phyloP scores from a whole-genome alignment of 140 eudicot species.

The Bidens hawaiensis region DNA sequence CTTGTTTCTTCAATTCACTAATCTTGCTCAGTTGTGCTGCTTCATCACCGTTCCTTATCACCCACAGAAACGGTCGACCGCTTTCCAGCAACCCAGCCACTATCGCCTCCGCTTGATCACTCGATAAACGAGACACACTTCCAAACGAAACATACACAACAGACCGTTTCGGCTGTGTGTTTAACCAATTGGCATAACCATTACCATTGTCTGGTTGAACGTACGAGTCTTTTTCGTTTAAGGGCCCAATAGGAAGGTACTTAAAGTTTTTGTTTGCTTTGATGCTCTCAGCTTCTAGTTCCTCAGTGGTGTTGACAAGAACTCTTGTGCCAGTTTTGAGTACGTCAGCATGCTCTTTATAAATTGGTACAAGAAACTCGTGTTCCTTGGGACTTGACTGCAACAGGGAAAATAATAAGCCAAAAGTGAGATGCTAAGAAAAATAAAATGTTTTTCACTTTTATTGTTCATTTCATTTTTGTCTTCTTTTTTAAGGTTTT shows the following conservation, averaged over 20 bases:
- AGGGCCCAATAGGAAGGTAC: conserved; percentile 13
- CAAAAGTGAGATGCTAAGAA: too few relatives aligned
- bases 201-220: not conserved
- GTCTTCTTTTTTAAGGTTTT: too few relatives aligned
- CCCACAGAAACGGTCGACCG: conserved; percentile 48
- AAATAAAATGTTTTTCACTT: too few relatives aligned
- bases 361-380: too few relatives aligned
- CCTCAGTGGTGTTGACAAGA: conserved; percentile 21
- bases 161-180: conserved; percentile 10
- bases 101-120: conserved; percentile 22
- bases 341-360: conserved; percentile 13
- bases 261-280: not conserved
- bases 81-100: conserved; percentile 29
- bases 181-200: conserved; percentile 25
- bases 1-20: conserved; percentile 8
- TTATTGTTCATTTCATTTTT: too few relatives aligned
- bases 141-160: conserved; percentile 37
- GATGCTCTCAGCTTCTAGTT: conserved; percentile 13
- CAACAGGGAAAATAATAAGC: too few relatives aligned
- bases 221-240: not conserved
- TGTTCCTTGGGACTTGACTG: too few relatives aligned
- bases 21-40: not conserved
- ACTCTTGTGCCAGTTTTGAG: conserved; percentile 1
- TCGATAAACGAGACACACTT: conserved; percentile 7
- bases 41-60: conserved; percentile 15